Conservation (phyloP, 192 early-diverging fungal genomes). For the Globomyces pollinis-pini region DNA sequence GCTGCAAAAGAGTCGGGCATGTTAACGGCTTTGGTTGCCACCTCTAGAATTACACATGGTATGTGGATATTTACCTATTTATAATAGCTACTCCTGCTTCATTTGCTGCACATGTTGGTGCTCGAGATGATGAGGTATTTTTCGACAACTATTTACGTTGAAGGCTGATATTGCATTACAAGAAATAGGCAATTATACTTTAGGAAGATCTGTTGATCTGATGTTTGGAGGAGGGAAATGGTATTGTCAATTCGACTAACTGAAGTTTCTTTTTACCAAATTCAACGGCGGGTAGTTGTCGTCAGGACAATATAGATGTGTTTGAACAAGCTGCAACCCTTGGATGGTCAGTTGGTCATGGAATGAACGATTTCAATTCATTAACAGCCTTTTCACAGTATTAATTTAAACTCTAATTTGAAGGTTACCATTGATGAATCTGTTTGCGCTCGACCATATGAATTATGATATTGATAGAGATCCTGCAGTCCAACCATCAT, state of each 20-base stretch:
- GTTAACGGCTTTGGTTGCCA: constrained; percentile 85
- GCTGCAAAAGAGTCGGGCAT: constrained; percentile 78
- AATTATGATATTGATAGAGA: constrained; percentile 84
- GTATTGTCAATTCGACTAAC: too few relatives aligned
- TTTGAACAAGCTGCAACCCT: constrained; percentile 39
- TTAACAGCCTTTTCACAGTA: background rate
- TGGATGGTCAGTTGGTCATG: constrained; percentile 58
- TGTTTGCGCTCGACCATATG: constrained; percentile 87
- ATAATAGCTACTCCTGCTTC: constrained; percentile 47
- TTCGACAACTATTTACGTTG: constrained; percentile 14
- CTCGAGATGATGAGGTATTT: constrained; percentile 52
- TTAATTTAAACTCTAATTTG: background rate
- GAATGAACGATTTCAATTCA: constrained; percentile 55
- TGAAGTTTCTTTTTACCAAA: constrained; percentile 84
- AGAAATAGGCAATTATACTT: constrained; percentile 81
- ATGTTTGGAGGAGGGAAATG: constrained; percentile 90
- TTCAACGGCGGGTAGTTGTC: constrained; percentile 56
- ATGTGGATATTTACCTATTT: too few relatives aligned
- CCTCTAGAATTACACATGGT: constrained; percentile 94
- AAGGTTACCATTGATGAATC: constrained; percentile 64
- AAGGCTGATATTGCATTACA: constrained; percentile 83
- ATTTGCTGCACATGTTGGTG: constrained; percentile 67
- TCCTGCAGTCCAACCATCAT: constrained; percentile 57
- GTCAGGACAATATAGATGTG: constrained; percentile 66
- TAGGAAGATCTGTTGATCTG: constrained; percentile 76